A percentile compares a stretch with the other conserved stretches of the same genome.
Conservation (phyloP, 352 stramenopile genomes). For the Phytophthora lateralis region DNA sequence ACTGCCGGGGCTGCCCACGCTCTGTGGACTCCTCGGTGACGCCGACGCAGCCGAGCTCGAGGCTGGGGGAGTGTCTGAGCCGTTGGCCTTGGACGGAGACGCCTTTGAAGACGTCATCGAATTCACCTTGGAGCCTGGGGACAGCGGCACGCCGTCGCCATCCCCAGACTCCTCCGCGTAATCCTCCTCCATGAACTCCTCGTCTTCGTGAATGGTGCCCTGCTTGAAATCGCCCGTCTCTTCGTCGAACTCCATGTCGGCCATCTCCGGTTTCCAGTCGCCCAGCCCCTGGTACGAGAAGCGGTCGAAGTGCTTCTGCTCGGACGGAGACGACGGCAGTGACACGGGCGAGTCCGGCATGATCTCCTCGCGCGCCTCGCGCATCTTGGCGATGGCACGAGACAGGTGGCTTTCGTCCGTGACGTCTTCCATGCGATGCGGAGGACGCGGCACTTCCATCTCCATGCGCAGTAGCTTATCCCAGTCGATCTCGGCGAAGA, state of each 20-base stretch:
- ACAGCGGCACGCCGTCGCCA: constrained; percentile 38
- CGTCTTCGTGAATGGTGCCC: constrained; percentile 60
- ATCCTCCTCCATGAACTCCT: constrained; percentile 60
- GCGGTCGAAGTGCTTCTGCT: constrained; percentile 76
- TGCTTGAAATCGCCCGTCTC: constrained; percentile 61
- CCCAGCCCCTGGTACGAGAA: constrained; percentile 75
- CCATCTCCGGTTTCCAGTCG: constrained; percentile 67
- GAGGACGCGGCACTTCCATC: constrained; percentile 70
- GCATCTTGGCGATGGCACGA: constrained; percentile 71
- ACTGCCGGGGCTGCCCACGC: constrained; percentile 39
- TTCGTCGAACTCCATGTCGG: constrained; percentile 69
- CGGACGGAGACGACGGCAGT: constrained; percentile 63
- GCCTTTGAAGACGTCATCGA: constrained; percentile 42
- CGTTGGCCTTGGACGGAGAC: constrained; percentile 39
- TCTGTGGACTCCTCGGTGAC: constrained; percentile 46
- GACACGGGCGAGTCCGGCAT: constrained; percentile 77
- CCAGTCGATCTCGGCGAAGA: constrained; percentile 79
- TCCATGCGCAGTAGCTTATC: constrained; percentile 56
- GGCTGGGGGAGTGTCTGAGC: constrained; percentile 39
- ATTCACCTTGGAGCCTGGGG: constrained; percentile 45
- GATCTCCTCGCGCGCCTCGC: constrained; percentile 69
- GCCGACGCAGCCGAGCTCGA: constrained; percentile 45
- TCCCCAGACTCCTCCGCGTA: constrained; percentile 37
- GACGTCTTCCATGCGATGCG: constrained; percentile 76
- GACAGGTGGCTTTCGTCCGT: constrained; percentile 69